Base-by-base conservation (phyloP, 2,329 filamentous ascomycete genomes). In the Claviceps digitariae region DNA sequence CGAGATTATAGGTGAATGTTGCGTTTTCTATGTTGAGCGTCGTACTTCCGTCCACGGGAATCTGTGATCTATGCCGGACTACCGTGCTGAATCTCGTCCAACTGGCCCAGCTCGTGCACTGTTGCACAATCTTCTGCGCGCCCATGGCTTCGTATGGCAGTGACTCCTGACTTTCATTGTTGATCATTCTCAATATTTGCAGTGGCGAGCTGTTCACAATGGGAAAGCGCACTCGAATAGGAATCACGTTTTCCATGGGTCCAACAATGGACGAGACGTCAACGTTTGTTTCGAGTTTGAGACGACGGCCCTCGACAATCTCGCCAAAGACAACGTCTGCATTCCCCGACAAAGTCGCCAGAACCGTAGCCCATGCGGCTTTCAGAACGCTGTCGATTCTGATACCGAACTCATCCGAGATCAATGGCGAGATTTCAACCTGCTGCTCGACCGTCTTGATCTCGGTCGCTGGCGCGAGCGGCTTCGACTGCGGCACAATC, bases 271-370 rank as follows among this genome's bases (percentile, higher is more conserved):
- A 71, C 1, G 67, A 63, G 17, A 72, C 85, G 56, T 87, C 83
- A 72, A 87, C 68, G 10, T 67, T 65, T 12, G 68, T 66, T 0
- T 68, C 63, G 1, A 75, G 67, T 2, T 64, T 62, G 1, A 72
- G 60, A 54, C 74, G 72, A 21, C 74, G 73, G 1, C 74, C 74
- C 12, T 74, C 72, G 15, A 79, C 66, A 3, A 75, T 63, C 58
- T 80, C 74, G 8, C 78, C 79, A 53, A 82, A 82, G 3, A 81
- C 69, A 7, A 82, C 71, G 44, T 82, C 79, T 6, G 70, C 64
- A 0, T 63, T 67, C 0, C 69, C 72, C 0, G 75, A 73, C 10
- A 80, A 63, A 25, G 70, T 74, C 0, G 76, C 74, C 7, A 83
- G 69, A 0, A 76, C 72, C 55, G 77, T 72, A 1, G 77, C 74